Base-by-base conservation (phyloP, 2,329 filamentous ascomycete genomes). In the Aspergillus ruber region DNA sequence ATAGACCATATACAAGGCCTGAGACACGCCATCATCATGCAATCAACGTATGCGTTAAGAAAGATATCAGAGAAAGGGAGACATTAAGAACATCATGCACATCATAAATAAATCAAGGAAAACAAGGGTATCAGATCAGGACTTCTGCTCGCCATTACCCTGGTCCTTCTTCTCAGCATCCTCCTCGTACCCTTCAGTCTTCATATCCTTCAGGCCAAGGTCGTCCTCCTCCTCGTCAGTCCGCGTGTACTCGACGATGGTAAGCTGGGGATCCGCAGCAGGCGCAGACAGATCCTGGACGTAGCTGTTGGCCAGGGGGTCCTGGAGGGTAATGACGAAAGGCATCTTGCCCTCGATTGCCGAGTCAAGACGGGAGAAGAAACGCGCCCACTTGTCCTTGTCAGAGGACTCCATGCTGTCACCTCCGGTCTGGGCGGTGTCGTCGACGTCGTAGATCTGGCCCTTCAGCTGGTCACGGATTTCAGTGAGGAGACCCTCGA, bases 191-290 rank as follows among this genome's bases (percentile, higher is more conserved):
- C 83, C 84, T 67, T 97, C 90, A 0, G 84, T 83, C 77, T 91
- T 93, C 84, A 98, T 98, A 63, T 98, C 93, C 50, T 75, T 83
- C 55, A 98, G 72, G 0, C 93, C 93, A 9, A 98, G 74, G 50
- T 96, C 88, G 61, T 98, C 93, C 70, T 95, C 88, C 64, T 98
- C 93, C 66, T 96, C 88, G 0, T 85, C 83, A 0, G 91, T 95
- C 51, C 93, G 80, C 50, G 86, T 81, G 66, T 98, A 98, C 25
- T 88, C 86, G 70, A 88, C 87, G 2, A 81, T 78, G 48, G 79
- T 82, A 64, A 98, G 86, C 70, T 93, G 86, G 13, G 85, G 85
- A 63, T 98, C 93, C 2, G 86, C 85, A 56, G 90, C 85, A 20
- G 89, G 83, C 4, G 83, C 86, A 43, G 76, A 81, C 50, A 95